Base-by-base conservation (phyloP, 2,329 filamentous ascomycete genomes). In the Colletotrichum costaricense region DNA sequence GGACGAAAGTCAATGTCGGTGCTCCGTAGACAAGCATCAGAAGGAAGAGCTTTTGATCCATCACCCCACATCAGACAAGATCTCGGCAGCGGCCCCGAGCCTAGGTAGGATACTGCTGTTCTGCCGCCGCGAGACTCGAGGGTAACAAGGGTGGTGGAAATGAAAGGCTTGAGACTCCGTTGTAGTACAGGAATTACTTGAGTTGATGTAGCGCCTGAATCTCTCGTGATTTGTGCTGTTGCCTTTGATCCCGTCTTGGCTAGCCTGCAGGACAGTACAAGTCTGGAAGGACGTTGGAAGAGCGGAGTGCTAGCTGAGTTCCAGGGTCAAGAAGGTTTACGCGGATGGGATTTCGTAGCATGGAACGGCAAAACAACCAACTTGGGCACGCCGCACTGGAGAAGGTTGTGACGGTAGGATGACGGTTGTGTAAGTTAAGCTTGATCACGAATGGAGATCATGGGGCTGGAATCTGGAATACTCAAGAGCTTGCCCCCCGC, bases 281-380 rank as follows among this genome's bases (percentile, higher is more conserved):
- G 26, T 67, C 65, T 67, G 56, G 65, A 67, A 67, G 56, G 30
- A 54, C 55, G 5, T 33, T 11, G 19, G 42, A 62, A 42, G 3
- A 16, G 16, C 14, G 2, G 14, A 14, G 14, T 9, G n/a, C 19
- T 14, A 22, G 28, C n/a, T 24, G 22, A 3, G 11, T 5, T 11
- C 35, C 11, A 5, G n/a, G 19, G 42, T 6, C 22, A 30, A 19
- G 16, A 24, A 35, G 28, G 7, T 54, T 12, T 8, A 7, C 24
- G 4, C 11, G 19, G 19, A 8, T 22, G 42, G 4, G 3, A 22
- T 5, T 12, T 6, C 12, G 19, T 24, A 22, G 46, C 14, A 35
- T 35, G 14, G 30, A 30, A 54, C 1, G 4, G 9, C n/a, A 12
- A 22, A 11, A 49, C 42, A n/a, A 49, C 2, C 8, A 49, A 49